phyloP scores from a whole-genome alignment of 2,329 filamentous ascomycete genomes.

The Aspergillus jensenii region DNA sequence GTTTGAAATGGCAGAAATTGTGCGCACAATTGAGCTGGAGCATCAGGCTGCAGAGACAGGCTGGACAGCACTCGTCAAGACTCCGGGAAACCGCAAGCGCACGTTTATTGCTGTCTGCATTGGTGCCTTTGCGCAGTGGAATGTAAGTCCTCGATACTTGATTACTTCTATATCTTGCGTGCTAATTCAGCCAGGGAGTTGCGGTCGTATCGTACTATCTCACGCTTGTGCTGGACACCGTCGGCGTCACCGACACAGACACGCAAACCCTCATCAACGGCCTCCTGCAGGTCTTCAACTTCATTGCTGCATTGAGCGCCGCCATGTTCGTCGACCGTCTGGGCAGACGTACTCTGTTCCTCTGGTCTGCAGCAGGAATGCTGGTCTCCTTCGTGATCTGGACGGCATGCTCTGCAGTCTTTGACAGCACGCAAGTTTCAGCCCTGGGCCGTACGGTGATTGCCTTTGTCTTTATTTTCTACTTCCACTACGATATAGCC shows the following conservation, averaged over 20 bases:
- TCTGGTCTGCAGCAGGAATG: constrained; percentile 44
- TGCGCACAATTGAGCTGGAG: constrained; percentile 16
- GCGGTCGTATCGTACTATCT: neutral
- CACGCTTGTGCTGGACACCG: constrained; percentile 34
- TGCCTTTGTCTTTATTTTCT: constrained; percentile 37
- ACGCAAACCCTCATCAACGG: constrained; percentile 43
- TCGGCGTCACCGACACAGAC: constrained; percentile 36
- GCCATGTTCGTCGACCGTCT: constrained; percentile 23
- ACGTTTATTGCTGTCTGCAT: constrained; percentile 25
- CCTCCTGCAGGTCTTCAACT: constrained; percentile 26
- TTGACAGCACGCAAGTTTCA: constrained; percentile 27
- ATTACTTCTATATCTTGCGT: too few species aligned
- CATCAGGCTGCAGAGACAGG: neutral
- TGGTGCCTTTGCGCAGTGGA: constrained; percentile 29
- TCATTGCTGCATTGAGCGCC: constrained; percentile 17
- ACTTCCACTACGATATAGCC: constrained; percentile 38
- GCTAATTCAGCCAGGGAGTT: neutral
- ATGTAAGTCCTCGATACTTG: neutral
- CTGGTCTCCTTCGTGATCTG: constrained; percentile 44
- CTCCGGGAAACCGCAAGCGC: constrained; percentile 13
- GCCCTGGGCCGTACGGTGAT: constrained; percentile 28
- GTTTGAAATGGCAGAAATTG: constrained; percentile 28
- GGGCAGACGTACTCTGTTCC: constrained; percentile 23
- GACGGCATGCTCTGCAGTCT: constrained; percentile 41
- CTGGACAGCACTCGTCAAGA: neutral